Conservation (phyloP, 352 stramenopile species). For the Ophiocytium majus region DNA sequence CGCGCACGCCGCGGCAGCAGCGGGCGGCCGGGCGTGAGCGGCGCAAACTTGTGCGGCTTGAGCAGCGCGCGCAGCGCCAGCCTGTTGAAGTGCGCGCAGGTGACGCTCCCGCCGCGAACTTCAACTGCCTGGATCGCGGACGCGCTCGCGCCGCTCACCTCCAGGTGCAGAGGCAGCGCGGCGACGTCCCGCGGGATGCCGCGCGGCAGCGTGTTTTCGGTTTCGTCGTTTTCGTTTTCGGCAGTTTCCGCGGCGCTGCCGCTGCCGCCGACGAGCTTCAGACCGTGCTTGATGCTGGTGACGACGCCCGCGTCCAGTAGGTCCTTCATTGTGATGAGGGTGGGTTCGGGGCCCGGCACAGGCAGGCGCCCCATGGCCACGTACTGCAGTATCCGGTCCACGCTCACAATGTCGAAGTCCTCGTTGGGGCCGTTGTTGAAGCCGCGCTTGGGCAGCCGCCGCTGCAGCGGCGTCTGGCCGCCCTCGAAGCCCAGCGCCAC, state of each 20-base stretch:
- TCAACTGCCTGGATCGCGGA: slow-evolving; percentile 91
- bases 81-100: slow-evolving; percentile 92
- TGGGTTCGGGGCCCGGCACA: slow-evolving; percentile 45
- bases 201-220: too few relatives aligned
- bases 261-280: slow-evolving; percentile 85
- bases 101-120: slow-evolving; percentile 84
- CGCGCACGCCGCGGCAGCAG: slow-evolving; percentile 83
- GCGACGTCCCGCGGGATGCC: background rate
- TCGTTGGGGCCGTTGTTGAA: slow-evolving; percentile 87
- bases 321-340: slow-evolving; percentile 85
- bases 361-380: slow-evolving; percentile 92
- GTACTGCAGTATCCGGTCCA: slow-evolving; percentile 89
- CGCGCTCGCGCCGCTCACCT: slow-evolving; percentile 87
- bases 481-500: slow-evolving; percentile 90
- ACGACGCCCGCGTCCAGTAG: slow-evolving; percentile 76
- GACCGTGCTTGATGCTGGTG: slow-evolving; percentile 84
- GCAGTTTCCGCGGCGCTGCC: too few relatives aligned
- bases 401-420: slow-evolving; percentile 84
- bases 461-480: slow-evolving; percentile 95
- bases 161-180: slow-evolving; percentile 79
- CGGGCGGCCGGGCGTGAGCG: too few relatives aligned
- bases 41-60: slow-evolving; percentile 91
- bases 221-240: too few relatives aligned
- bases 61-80: slow-evolving; percentile 87
- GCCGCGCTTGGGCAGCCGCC: slow-evolving; percentile 92